phyloP scores from a whole-genome alignment of 306 rosid genomes.

The Cyclanthera cordifolia region DNA sequence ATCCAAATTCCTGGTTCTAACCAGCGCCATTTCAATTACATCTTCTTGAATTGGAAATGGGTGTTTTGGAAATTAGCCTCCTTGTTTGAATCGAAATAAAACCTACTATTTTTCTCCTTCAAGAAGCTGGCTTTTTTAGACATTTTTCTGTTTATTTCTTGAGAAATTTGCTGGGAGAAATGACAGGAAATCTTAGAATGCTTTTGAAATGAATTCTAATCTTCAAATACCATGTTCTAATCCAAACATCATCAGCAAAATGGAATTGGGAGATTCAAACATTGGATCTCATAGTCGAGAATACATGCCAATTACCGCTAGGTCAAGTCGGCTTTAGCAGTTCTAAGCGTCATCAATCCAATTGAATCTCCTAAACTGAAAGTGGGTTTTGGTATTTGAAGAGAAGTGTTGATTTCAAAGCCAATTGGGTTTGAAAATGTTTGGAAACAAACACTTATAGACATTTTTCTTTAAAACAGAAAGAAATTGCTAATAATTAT shows the following conservation, averaged over 20 bases:
- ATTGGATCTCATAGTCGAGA: too few relatives aligned
- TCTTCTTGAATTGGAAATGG: not conserved
- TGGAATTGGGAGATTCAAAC: too few relatives aligned
- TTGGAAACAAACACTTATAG: too few relatives aligned
- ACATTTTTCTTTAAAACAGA: too few relatives aligned
- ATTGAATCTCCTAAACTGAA: not conserved
- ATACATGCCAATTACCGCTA: too few relatives aligned
- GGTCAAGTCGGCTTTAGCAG: too few relatives aligned
- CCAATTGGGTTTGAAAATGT: not conserved
- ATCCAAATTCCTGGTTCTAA: too few relatives aligned
- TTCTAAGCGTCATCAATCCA: not conserved
- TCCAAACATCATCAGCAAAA: too few relatives aligned
- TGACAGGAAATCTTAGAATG: not conserved
- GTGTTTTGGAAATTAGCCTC: not conserved
- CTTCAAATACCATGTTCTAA: not conserved
- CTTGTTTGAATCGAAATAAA: not conserved
- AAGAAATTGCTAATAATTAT: not conserved
- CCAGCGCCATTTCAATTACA: not conserved
- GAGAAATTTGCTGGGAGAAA: not conserved
- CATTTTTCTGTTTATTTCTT: not conserved
- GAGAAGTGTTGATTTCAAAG: not conserved
- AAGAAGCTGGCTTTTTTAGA: not conserved
- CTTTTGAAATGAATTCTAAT: not conserved
- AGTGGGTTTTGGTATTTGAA: not conserved
- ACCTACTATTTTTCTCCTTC: not conserved